Evolutionary conservation across 2,329 filamentous ascomycete species (phyloP).

Genomic region (Ophiocordyceps australis): DNA sequence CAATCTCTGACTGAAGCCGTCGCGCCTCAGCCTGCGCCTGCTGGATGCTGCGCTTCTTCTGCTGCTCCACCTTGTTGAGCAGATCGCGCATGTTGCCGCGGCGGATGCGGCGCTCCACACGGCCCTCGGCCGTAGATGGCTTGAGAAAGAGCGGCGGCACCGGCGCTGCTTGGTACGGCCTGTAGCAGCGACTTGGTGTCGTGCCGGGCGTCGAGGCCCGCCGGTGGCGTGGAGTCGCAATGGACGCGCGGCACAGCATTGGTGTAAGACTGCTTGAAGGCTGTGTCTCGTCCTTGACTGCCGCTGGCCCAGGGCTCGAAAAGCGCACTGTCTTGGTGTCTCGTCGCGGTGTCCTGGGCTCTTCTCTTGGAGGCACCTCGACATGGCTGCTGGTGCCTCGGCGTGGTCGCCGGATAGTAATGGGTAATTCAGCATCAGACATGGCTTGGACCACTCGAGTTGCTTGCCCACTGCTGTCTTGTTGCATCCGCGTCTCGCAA

Average conservation of each 20-base stretch:
- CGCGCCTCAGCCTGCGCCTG: conserved; percentile 27
- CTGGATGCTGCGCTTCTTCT: conserved; percentile 21
- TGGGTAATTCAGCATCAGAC: conserved; percentile 25
- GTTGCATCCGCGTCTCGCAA: too few relatives aligned
- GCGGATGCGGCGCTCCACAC: conserved; percentile 36
- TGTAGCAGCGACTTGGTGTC: too few relatives aligned
- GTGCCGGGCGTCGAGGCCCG: conserved; percentile 24
- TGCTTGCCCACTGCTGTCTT: too few relatives aligned
- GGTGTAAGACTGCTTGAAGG: conserved; percentile 36
- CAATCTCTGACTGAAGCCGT: conserved; percentile 27
- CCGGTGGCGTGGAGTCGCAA: conserved; percentile 20
- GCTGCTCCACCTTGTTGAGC: conserved; percentile 30
- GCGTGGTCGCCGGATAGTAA: conserved; percentile 35
- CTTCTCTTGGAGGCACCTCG: conserved; percentile 3
- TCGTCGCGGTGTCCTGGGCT: conserved; percentile 12
- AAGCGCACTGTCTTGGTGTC: conserved; percentile 35
- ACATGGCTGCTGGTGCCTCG: conserved; percentile 17
- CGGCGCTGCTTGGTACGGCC: conserved; percentile 4
- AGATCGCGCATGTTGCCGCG: conserved; percentile 39
- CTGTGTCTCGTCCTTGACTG: too few relatives aligned
- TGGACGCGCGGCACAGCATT: conserved; percentile 32
- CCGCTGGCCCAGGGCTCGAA: conserved; percentile 34
- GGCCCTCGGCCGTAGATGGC: conserved; percentile 30
- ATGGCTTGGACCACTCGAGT: conserved; percentile 11
- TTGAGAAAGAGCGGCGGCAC: conserved; percentile 13